phyloP scores from a whole-genome alignment of 768 basidiomycete species.

The Lactarius trivialis region DNA sequence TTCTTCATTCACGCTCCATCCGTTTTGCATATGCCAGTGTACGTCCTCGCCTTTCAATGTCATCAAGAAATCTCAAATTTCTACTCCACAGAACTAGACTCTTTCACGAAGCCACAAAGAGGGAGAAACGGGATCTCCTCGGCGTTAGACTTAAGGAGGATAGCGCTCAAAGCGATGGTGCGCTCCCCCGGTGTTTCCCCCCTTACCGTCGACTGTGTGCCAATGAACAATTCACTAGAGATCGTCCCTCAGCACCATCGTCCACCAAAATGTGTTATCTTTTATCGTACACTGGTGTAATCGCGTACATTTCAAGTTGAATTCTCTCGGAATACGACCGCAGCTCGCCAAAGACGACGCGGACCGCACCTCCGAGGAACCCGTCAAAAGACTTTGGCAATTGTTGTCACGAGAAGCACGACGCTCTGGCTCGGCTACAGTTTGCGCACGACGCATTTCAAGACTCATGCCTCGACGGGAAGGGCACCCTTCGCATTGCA shows the following conservation, averaged over 20 bases:
- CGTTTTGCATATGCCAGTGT: no score
- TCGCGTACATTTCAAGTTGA: slow-evolving; percentile 67
- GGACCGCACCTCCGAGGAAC: slow-evolving; percentile 62
- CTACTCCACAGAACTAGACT: slow-evolving; percentile 53
- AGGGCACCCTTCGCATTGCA: slow-evolving; percentile 64
- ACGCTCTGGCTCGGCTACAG: slow-evolving; percentile 71
- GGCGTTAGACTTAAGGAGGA: slow-evolving; percentile 78
- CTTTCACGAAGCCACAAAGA: slow-evolving; percentile 66
- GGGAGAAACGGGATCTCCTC: slow-evolving; percentile 87
- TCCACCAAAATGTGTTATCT: slow-evolving; percentile 55
- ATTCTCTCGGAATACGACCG: slow-evolving; percentile 77
- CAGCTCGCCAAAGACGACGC: slow-evolving; percentile 70
- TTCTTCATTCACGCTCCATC: slow-evolving; percentile 23
- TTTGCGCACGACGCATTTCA: slow-evolving; percentile 66
- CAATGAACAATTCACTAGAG: slow-evolving; percentile 33
- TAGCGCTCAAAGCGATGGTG: slow-evolving; percentile 66
- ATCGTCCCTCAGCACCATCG: slow-evolving; percentile 67
- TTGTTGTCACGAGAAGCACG: slow-evolving; percentile 75
- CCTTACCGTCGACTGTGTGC: not conserved
- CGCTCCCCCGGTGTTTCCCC: no score
- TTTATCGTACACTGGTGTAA: slow-evolving; percentile 2
- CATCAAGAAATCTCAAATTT: slow-evolving; percentile 47
- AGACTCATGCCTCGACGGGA: slow-evolving; percentile 63
- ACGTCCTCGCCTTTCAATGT: no score
- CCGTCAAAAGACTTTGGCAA: slow-evolving; percentile 70